These are phyloP conservation scores for Tetrapisispora iriomotensis DNA, from an alignment of 805 yeast species.

Conservation along the genomic window DNA sequence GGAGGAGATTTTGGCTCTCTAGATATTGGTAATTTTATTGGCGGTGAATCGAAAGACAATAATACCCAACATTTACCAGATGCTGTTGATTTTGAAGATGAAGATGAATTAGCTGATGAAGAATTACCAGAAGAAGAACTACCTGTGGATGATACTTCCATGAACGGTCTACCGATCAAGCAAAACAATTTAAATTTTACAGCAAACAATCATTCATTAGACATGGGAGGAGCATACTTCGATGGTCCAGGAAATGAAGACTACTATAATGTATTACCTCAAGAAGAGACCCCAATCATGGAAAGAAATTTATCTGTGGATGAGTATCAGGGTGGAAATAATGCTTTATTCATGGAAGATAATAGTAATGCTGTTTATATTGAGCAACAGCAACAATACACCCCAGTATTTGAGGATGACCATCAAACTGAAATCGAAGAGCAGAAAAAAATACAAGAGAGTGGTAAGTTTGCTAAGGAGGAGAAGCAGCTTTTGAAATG, in stretches of 20 bases:
- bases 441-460: slow-evolving; percentile 6
- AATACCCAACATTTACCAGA: slow-evolving; percentile 69
- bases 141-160: slow-evolving; percentile 7
- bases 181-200: slow-evolving; percentile 1
- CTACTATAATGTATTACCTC: slow-evolving; percentile 5
- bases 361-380: slow-evolving; percentile 9
- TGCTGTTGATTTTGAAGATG: slow-evolving; percentile 90
- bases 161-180: neutral
- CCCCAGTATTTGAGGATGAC: slow-evolving; percentile 12
- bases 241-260: slow-evolving; percentile 5
- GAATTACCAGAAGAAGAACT: slow-evolving; percentile 31
- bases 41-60: slow-evolving; percentile 25
- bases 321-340: slow-evolving; percentile 19
- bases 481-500: slow-evolving; percentile 33
- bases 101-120: slow-evolving; percentile 90
- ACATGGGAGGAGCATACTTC: slow-evolving; percentile 2
- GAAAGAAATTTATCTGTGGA: slow-evolving; percentile 6
- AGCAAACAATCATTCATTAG: neutral
- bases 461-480: slow-evolving; percentile 21
- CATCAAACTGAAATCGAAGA: slow-evolving; percentile 9
- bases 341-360: slow-evolving; percentile 28
- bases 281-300: slow-evolving; percentile 3
- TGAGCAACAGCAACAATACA: slow-evolving; percentile 16
- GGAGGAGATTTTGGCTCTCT: slow-evolving; percentile 31
- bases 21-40: slow-evolving; percentile 26